phyloP scores from a whole-genome alignment of 2,329 filamentous ascomycete species.

The Alternaria arborescens region DNA sequence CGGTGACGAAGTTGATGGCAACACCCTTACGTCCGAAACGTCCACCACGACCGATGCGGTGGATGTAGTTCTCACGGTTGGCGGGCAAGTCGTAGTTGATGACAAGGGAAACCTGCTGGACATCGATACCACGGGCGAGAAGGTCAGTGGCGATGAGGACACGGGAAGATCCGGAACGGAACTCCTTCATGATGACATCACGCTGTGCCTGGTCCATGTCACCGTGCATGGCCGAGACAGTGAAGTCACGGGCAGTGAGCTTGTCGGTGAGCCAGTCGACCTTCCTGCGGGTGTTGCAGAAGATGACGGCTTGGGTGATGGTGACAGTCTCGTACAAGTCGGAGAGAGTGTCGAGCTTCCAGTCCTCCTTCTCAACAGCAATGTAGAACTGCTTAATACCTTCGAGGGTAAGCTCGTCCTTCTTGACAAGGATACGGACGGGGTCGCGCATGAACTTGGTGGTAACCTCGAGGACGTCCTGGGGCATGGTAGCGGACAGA shows the following conservation, averaged over 20 bases:
- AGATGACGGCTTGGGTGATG: slow-evolving; percentile 99
- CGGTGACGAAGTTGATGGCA: slow-evolving; percentile 99
- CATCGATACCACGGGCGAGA: slow-evolving; percentile 98
- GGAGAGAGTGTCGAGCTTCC: slow-evolving; percentile 99
- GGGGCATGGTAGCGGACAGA: slow-evolving; percentile 97
- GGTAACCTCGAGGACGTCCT: slow-evolving; percentile 98
- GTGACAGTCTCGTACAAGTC: slow-evolving; percentile 99
- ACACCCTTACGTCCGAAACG: slow-evolving; percentile 99
- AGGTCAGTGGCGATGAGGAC: slow-evolving; percentile 98
- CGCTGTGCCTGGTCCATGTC: slow-evolving; percentile 99
- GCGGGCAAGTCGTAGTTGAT: slow-evolving; percentile 99
- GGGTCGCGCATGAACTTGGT: slow-evolving; percentile 99
- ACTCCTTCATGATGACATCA: slow-evolving; percentile 99
- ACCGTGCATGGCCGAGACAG: slow-evolving; percentile 99
- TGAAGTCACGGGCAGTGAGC: slow-evolving; percentile 98
- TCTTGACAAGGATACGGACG: slow-evolving; percentile 99
- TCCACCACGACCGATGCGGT: slow-evolving; percentile 98
- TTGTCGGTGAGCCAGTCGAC: slow-evolving; percentile 99
- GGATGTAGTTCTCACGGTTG: slow-evolving; percentile 99
- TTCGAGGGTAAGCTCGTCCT: slow-evolving; percentile 98
- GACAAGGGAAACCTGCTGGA: slow-evolving; percentile 98
- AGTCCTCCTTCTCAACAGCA: slow-evolving; percentile 99
- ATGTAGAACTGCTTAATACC: slow-evolving; percentile 99
- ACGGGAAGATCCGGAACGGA: slow-evolving; percentile 97
- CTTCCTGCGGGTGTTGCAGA: slow-evolving; percentile 99